Base-by-base conservation (phyloP, 345 rosid species). In the Crucihimalaya himalaica region DNA sequence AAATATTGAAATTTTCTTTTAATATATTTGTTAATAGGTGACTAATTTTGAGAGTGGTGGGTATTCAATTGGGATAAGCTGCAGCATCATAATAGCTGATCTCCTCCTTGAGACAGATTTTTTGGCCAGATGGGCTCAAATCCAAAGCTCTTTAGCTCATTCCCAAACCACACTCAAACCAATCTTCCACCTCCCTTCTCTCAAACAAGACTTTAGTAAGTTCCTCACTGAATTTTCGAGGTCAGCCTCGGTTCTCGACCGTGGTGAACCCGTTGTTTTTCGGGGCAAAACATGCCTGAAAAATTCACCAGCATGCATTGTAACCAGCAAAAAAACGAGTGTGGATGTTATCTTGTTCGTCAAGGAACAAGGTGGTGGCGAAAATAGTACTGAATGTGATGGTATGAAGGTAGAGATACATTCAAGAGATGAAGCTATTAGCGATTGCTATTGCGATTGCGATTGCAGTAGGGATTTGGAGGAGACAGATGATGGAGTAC, bases 11-110 rank as follows among this genome's bases (percentile, higher is more conserved):
- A 23, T 39, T 35, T 47, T 25, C 1, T 54, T 29, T 4, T 0
- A 39, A n/a, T 51, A 15, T 2, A 3, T 53, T 31, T 58, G 29
- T 29, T 31, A 37, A 39, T 55, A 93, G 97, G 96, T 93, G 59
- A 91, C 96, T 0, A 86, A 88, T 77, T 94, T 94, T 73, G 80
- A 84, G 75, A 86, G 95, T 32, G 94, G 98, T 5, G 98, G 98
- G 51, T 91, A 91, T 70, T 88, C 97, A 4, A 58, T 94, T 68
- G 98, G 97, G 63, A 77, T 91, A 37, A 91, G 96, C 78, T 87
- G 93, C 79, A 94, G 92, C 67, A 67, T 94, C 50, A 65, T 94
- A 46, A 39, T 94, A 55, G 88, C 87, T 63, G 97, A 91, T 47
- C 1, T 87, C 28, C 43, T 86, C 28, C 65, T 32, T 64, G 77